Conservation (phyloP, 2,329 filamentous ascomycete genomes). For the Scorias spongiosa region DNA sequence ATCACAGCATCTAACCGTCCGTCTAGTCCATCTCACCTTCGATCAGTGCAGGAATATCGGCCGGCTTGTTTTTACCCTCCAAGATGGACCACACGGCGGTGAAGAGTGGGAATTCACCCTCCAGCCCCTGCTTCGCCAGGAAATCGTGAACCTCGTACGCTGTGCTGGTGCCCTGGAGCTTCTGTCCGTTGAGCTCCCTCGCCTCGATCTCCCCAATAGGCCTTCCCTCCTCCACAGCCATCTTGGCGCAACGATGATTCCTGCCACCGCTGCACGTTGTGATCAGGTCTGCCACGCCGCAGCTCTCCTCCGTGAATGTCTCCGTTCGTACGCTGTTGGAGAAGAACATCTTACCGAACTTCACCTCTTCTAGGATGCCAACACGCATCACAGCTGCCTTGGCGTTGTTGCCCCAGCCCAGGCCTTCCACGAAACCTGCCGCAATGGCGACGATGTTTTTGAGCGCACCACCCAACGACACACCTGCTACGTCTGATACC, state of each 20-base stretch:
- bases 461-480: constrained; percentile 82
- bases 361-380: constrained; percentile 89
- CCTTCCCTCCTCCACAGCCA: constrained; percentile 65
- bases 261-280: constrained; percentile 84
- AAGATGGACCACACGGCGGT: constrained; percentile 76
- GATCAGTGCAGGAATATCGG: constrained; percentile 60
- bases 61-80: constrained; percentile 57
- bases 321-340: constrained; percentile 60
- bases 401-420: constrained; percentile 96
- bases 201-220: constrained; percentile 77
- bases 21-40: constrained; percentile 11
- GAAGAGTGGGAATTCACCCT: constrained; percentile 80
- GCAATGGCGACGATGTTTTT: constrained; percentile 96
- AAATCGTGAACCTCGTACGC: constrained; percentile 85
- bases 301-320: constrained; percentile 95
- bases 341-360: constrained; percentile 91
- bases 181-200: constrained; percentile 87
- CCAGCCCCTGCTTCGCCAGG: constrained; percentile 59
- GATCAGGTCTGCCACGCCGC: constrained; percentile 88
- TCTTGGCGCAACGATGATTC: constrained; percentile 87
- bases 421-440: constrained; percentile 85
- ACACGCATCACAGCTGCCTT: constrained; percentile 98
- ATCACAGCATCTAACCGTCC: no score
- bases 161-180: constrained; percentile 85
- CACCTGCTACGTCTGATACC: constrained; percentile 88